phyloP scores from a whole-genome alignment of 495 filamentous ascomycete species.

The Bryoglossum gracile region DNA sequence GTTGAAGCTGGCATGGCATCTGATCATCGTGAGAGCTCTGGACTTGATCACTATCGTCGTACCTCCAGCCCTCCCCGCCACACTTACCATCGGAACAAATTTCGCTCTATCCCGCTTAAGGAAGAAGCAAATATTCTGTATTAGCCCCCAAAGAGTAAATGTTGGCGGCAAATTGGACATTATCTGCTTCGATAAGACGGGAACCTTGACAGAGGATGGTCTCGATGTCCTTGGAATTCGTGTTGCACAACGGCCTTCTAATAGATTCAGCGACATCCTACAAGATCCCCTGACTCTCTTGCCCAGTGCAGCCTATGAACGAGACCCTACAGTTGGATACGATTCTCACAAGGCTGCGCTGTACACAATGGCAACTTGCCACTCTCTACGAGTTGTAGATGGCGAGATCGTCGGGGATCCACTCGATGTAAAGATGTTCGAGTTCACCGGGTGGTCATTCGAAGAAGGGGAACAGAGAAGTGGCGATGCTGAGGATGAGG shows the following conservation, averaged over 20 bases:
- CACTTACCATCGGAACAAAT: constrained; percentile 91
- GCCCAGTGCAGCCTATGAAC: constrained; percentile 44
- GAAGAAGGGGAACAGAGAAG: constrained; percentile 69
- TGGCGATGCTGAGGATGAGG: constrained; percentile 51
- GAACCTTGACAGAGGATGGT: constrained; percentile 94
- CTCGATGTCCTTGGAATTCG: constrained; percentile 88
- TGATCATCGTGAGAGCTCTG: constrained; percentile 85
- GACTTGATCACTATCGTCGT: constrained; percentile 98
- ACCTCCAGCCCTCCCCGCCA: constrained; percentile 93
- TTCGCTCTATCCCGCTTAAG: constrained; percentile 86
- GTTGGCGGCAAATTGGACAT: constrained; percentile 93
- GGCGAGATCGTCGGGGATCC: constrained; percentile 88
- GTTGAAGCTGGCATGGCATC: constrained; percentile 71
- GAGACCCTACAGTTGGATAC: constrained; percentile 50
- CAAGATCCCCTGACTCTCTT: constrained; percentile 44
- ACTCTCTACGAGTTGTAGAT: constrained; percentile 82
- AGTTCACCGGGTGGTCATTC: constrained; percentile 90
- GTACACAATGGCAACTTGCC: constrained; percentile 96
- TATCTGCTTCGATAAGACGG: constrained; percentile 98
- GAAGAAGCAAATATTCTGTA: constrained; percentile 88
- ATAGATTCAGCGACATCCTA: constrained; percentile 43
- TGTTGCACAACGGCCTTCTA: constrained; percentile 56
- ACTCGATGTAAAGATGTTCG: constrained; percentile 97
- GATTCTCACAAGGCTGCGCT: constrained; percentile 62
- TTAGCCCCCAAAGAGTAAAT: constrained; percentile 93